Base-by-base conservation (phyloP, 225 moss, liverwort and hornwort species). In the Asterella californica region DNA sequence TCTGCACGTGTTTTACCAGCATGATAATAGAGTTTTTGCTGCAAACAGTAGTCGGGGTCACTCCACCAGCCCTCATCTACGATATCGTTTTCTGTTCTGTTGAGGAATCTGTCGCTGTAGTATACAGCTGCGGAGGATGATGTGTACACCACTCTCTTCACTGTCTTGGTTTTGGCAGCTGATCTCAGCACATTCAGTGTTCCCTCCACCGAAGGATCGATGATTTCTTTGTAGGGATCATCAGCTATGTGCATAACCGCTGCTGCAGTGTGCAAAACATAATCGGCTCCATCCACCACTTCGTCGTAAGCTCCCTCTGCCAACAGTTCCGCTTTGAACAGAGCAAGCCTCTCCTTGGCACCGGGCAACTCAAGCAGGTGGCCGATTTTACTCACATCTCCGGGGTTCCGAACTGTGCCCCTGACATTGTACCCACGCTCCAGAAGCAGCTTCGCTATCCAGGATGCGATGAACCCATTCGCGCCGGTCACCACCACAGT, bases 1-100 rank as follows among this genome's bases (percentile, higher is more conserved):
- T 76, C 76, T 46, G 59, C 76, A 12, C 60, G 57, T 2, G 59
- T 61, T 37, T 76, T 76, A 9, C 34, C 76, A 5, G 57, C 76
- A 62, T 76, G 76, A 52, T 76, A 76, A n/a, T 32, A 59, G 32
- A 92, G 87, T 90, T 90, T 6, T 0, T 79, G 79, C 70, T 86
- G 79, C 42, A 83, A 83, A 80, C 88, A 89, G 0, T 9, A 3
- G 4, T 92, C 91, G 6, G 83, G 78, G 68, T 94, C 94, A 78
- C 86, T 92, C 88, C 91, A 94, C 86, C 87, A 90, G 79, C 85
- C 83, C 82, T 94, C 94, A 64, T 94, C 92, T 45, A 90, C 83
- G 12, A 91, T 82, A 34, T 83, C 74, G 25, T 32, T 14, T 15
- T 50, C 74, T 86, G 55, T 76, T 80, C 15, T 80, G 74, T 8